phyloP scores from a whole-genome alignment of 2,329 filamentous ascomycete species.

The Fusarium ambrosium region DNA sequence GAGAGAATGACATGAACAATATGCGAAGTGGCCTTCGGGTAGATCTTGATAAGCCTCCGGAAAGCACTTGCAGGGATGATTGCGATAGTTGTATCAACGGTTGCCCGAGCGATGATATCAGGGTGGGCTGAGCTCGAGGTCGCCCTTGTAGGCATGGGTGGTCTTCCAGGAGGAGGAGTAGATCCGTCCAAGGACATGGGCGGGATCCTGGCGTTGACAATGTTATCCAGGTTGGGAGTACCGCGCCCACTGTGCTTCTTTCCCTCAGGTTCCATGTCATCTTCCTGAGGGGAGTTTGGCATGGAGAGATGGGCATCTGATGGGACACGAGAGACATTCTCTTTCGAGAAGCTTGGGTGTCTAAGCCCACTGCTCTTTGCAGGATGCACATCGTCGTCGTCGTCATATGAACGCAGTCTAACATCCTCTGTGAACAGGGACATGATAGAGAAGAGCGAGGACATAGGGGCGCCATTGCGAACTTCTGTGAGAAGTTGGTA shows the following conservation, averaged over 20 bases:
- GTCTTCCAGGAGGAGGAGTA: constrained; percentile 52
- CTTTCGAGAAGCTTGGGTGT: constrained; percentile 47
- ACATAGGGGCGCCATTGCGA: constrained; percentile 98
- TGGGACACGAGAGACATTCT: constrained; percentile 23
- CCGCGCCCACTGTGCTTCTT: constrained; percentile 33
- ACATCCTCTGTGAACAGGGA: constrained; percentile 97
- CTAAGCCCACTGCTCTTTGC: constrained; percentile 47
- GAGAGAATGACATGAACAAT: constrained; percentile 98
- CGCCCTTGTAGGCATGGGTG: constrained; percentile 57
- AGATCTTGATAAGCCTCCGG: constrained; percentile 89
- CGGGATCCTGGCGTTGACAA: constrained; percentile 70
- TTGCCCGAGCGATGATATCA: constrained; percentile 96
- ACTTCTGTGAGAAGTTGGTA: constrained; percentile 98
- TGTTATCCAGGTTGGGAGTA: constrained; percentile 27
- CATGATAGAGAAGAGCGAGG: constrained; percentile 96
- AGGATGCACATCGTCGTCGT: constrained; percentile 52
- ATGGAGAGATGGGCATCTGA: constrained; percentile 50
- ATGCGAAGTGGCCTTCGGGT: constrained; percentile 95
- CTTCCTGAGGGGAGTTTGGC: constrained; percentile 57
- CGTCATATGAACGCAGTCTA: constrained; percentile 80
- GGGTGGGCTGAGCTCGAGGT: constrained; percentile 87
- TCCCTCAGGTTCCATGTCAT: constrained; percentile 27
- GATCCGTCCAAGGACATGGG: constrained; percentile 77
- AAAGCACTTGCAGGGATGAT: constrained; percentile 98
- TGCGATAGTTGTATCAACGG: constrained; percentile 96